phyloP scores from a whole-genome alignment of 2,329 filamentous ascomycete species.

The Diplocarpon mali region DNA sequence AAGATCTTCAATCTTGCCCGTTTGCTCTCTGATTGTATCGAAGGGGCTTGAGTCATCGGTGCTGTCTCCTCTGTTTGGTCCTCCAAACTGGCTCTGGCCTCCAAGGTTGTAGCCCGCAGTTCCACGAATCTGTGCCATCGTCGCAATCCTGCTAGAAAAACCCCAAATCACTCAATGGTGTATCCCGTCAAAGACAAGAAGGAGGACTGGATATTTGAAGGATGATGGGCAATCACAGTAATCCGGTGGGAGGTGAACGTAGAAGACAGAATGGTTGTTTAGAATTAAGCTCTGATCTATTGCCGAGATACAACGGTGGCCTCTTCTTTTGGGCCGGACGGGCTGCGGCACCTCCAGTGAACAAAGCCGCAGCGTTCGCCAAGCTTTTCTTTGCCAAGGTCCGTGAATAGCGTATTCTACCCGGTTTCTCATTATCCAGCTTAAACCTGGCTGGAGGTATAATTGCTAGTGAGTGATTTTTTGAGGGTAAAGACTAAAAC shows the following conservation, averaged over 20 bases:
- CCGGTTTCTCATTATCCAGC: neutral
- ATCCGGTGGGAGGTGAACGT: neutral
- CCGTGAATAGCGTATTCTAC: neutral
- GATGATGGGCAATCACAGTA: neutral
- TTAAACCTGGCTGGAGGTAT: no score
- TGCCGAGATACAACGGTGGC: constrained; percentile 6
- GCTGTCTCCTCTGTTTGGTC: constrained; percentile 25
- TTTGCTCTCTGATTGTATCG: constrained; percentile 85
- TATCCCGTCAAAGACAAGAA: neutral
- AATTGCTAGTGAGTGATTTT: no score
- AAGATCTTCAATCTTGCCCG: constrained; percentile 95
- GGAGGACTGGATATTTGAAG: neutral
- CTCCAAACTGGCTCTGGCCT: constrained; percentile 29
- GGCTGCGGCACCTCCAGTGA: neutral
- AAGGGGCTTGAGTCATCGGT: constrained; percentile 37
- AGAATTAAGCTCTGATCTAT: constrained; percentile 3
- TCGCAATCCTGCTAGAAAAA: constrained; percentile 23
- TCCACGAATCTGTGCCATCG: constrained; percentile 48
- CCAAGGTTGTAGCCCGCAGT: constrained; percentile 35
- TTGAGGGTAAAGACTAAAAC: no score
- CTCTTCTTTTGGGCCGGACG: neutral
- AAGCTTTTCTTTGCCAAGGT: constrained; percentile 4
- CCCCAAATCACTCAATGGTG: constrained; percentile 15
- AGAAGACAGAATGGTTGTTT: neutral
- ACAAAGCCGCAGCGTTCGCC: neutral